Evolutionary conservation across 1,284 basidiomycete species (phyloP), one percentile per base, ranked within the genome.

Genomic region (Mycosarcoma maydis): DNA sequence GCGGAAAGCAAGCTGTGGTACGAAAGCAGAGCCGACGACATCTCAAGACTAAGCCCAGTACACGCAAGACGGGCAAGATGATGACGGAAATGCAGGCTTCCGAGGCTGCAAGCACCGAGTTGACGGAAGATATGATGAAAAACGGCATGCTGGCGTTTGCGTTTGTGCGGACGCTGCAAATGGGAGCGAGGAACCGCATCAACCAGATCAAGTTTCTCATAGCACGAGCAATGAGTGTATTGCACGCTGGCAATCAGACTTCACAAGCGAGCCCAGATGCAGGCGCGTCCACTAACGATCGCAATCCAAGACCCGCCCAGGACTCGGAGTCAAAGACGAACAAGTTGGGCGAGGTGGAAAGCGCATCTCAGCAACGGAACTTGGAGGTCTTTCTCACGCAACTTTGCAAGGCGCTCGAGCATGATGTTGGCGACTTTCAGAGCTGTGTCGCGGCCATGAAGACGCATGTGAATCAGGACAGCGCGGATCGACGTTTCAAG

Each of bases 201-300:
- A 64, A 69, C 23, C 59, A 55, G 27, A 48, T 64, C 23, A 69
- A 69, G 29, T 56, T 62, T 16, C 34, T 69, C 11, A 16, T 69
- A 17, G 66, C 55, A 1, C 49, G 42, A 14, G 50, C 59, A 3
- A n/a, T 69, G 29, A 11, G 40, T 17, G 20, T 22, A 9, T 26
- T 53, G 37, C 30, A 52, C 6, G 16, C 24, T 2, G 29, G 16
- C 19, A 22, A 4, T 20, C 19, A 24, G n/a, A 14, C 32, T 20
- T 10, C 17, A 20, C 24, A 23, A 13, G 24, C 10, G n/a, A 38
- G 37, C 34, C 36, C 16, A 32, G 41, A 24, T 3, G 16, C 32
- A 19, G 23, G 34, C 24, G 19, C 19, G 14, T 20, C 38, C 7
- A 13, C 30, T 11, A 46, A 26, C 6, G 43, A 19, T 8, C 16